Percentiles rank a stretch among this genome's conserved stretches.
Conservation (phyloP, 768 basidiomycete species). For the Leccinellum rugosiceps region DNA sequence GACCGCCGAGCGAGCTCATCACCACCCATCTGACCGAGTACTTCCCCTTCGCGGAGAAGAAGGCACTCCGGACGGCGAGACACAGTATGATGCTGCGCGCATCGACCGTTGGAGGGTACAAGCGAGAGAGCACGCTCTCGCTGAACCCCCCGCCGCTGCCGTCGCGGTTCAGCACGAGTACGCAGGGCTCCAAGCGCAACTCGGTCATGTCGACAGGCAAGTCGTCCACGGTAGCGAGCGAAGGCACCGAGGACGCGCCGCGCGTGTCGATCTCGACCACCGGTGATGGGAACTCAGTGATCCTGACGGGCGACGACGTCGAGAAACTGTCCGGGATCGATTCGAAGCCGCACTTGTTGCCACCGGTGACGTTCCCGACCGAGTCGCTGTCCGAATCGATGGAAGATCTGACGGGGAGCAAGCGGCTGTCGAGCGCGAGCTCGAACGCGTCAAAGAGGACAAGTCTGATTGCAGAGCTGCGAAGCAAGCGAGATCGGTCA, state of each 20-base stretch:
- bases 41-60: constrained; percentile 93
- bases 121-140: constrained; percentile 45
- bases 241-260: constrained; percentile 51
- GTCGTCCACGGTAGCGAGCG: constrained; percentile 17
- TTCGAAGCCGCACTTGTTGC: constrained; percentile 58
- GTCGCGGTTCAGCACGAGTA: constrained; percentile 39
- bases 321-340: constrained; percentile 27
- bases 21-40: constrained; percentile 91
- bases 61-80: constrained; percentile 82
- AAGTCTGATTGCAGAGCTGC: constrained; percentile 79
- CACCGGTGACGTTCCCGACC: constrained; percentile 73
- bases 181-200: constrained; percentile 39
- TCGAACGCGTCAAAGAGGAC: constrained; percentile 57
- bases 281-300: constrained; percentile 64
- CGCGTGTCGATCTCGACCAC: constrained; percentile 74
- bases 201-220: constrained; percentile 38
- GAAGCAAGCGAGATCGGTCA: constrained; percentile 78
- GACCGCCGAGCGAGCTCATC: constrained; percentile 96
- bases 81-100: constrained; percentile 77
- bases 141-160: constrained; percentile 37
- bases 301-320: constrained; percentile 52
- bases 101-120: constrained; percentile 41
- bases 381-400: constrained; percentile 82
- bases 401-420: constrained; percentile 45
- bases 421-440: constrained; percentile 40